A percentile compares a stretch with the other conserved stretches of the same genome.
These are phyloP conservation scores for Alternaria viburni DNA, from an alignment of 2,329 filamentous ascomycete genomes.

Conservation along the genomic window DNA sequence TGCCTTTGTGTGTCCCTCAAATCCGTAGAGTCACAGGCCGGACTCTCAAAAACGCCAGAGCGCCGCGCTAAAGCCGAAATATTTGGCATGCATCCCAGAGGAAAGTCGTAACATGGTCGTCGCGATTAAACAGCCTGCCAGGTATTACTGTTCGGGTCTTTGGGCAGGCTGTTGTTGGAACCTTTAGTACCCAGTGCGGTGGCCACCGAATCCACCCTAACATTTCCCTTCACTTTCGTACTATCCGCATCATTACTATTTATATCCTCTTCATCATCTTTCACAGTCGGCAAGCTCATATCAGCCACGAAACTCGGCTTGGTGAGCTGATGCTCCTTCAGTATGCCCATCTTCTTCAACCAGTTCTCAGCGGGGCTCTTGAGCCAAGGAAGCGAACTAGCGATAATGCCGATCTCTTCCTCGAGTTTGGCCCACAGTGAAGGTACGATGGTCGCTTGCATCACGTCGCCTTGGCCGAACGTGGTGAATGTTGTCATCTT, in stretches of 20 bases:
- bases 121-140: slow-evolving; percentile 7
- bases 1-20: background rate
- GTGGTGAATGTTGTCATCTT: slow-evolving; percentile 35
- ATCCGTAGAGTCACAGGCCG: no score
- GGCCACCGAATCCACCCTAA: slow-evolving; percentile 21
- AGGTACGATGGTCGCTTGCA: slow-evolving; percentile 32
- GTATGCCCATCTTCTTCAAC: slow-evolving; percentile 26
- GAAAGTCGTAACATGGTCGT: background rate
- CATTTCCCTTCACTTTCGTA: slow-evolving; percentile 9
- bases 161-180: slow-evolving; percentile 2
- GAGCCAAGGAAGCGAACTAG: slow-evolving; percentile 30
- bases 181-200: slow-evolving; percentile 17
- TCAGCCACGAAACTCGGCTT: slow-evolving; percentile 27
- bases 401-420: slow-evolving; percentile 38
- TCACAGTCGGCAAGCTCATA: slow-evolving; percentile 9
- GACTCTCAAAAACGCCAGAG: background rate
- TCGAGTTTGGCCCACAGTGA: slow-evolving; percentile 36
- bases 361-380: slow-evolving; percentile 28
- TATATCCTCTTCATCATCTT: slow-evolving; percentile 6
- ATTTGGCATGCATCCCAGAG: background rate
- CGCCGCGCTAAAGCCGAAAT: slow-evolving; percentile 4
- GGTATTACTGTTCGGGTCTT: background rate
- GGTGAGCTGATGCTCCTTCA: slow-evolving; percentile 24
- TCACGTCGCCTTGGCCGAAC: slow-evolving; percentile 31
- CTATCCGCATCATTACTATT: slow-evolving; percentile 10